A percentile compares a stretch with the other conserved stretches of the same genome.
phyloP scores from a whole-genome alignment of 768 basidiomycete genomes.

The Phaffia australis region DNA sequence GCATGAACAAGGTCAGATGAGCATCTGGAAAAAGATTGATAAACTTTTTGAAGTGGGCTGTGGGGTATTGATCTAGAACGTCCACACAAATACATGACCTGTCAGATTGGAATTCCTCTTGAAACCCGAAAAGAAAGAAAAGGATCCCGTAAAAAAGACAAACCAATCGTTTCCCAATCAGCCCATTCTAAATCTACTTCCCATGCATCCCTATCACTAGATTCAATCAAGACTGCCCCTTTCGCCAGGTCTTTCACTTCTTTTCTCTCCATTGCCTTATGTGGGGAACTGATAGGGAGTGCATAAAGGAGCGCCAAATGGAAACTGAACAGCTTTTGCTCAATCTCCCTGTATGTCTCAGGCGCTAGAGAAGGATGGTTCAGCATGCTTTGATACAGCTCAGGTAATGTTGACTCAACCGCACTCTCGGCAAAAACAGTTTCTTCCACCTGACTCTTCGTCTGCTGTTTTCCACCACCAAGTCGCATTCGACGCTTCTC shows the following conservation, averaged over 20 bases:
- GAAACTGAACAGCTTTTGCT: constrained; percentile 61
- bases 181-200: constrained; percentile 58
- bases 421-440: constrained; percentile 32
- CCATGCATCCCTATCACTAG: constrained; percentile 79
- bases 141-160: constrained; percentile 30
- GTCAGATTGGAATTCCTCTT: neutral
- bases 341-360: constrained; percentile 62
- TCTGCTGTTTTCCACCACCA: constrained; percentile 40
- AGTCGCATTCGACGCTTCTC: constrained; percentile 67
- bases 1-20: constrained; percentile 49
- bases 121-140: neutral
- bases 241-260: constrained; percentile 63
- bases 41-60: constrained; percentile 50
- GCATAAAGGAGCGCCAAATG: constrained; percentile 46
- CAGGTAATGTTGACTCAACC: constrained; percentile 45
- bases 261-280: constrained; percentile 41
- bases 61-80: constrained; percentile 52
- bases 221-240: constrained; percentile 62
- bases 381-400: constrained; percentile 64
- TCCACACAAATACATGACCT: neutral
- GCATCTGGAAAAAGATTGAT: constrained; percentile 55
- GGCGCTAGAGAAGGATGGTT: constrained; percentile 70
- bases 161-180: constrained; percentile 59
- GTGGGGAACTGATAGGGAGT: constrained; percentile 19
- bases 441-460: constrained; percentile 30